Evolutionary conservation across 768 basidiomycete species (phyloP).

Genomic region (Psilocybe sp.): DNA sequence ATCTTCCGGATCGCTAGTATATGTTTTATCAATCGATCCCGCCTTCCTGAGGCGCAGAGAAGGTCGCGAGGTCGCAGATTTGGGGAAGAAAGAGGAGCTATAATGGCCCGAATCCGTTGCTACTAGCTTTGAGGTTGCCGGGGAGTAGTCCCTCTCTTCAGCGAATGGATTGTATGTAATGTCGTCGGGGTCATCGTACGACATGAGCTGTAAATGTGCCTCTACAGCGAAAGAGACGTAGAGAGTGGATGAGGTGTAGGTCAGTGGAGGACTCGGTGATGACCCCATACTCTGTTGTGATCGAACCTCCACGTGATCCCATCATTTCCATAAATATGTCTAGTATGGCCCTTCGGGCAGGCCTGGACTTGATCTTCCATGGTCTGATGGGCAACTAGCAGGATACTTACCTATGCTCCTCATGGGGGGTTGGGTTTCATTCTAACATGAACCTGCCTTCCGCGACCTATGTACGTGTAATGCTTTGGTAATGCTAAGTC

Average conservation of each 20-base stretch:
- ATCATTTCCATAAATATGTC: too few relatives aligned
- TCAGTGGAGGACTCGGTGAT: too few relatives aligned
- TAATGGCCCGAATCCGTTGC: slow-evolving; percentile 20
- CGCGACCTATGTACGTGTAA: too few relatives aligned
- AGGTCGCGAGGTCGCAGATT: slow-evolving; percentile 16
- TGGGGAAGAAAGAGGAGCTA: slow-evolving; percentile 29
- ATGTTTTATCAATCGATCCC: slow-evolving; percentile 9
- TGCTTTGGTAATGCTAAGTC: too few relatives aligned
- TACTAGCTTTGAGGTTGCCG: slow-evolving; percentile 11
- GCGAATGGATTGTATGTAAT: slow-evolving; percentile 26
- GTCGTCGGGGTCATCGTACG: slow-evolving; percentile 18
- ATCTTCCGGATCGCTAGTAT: background rate
- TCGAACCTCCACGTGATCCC: too few relatives aligned
- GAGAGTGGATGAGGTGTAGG: background rate
- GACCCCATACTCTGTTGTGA: too few relatives aligned
- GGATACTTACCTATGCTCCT: too few relatives aligned
- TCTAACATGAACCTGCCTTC: too few relatives aligned
- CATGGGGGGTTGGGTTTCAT: too few relatives aligned
- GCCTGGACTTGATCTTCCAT: too few relatives aligned
- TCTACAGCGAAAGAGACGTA: background rate
- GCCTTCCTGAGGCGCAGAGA: slow-evolving; percentile 7
- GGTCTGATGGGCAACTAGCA: too few relatives aligned
- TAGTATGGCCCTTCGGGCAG: too few relatives aligned
- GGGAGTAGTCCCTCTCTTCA: slow-evolving; percentile 8
- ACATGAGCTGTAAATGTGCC: slow-evolving; percentile 11